Conservation (phyloP, 306 rosid genomes). For the Corylus americana region DNA sequence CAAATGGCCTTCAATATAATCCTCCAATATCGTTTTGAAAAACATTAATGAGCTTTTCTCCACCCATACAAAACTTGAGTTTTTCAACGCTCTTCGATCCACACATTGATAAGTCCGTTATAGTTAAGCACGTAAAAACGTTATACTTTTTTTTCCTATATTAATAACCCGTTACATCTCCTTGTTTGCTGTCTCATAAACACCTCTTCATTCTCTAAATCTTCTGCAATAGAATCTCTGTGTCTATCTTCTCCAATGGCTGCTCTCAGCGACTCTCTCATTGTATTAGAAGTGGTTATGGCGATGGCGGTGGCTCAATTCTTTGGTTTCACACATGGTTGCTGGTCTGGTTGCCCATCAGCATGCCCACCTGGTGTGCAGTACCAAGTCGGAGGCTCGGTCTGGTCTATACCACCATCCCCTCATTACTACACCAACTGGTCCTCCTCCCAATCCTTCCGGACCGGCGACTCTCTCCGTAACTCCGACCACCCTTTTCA, state of each 20-base stretch:
- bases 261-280: not conserved
- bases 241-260: not conserved
- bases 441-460: slow-evolving; percentile 42
- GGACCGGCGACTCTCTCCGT: slow-evolving; percentile 44
- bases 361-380: slow-evolving; percentile 9
- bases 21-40: too few species aligned
- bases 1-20: too few species aligned
- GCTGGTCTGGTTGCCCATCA: slow-evolving; percentile 14
- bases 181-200: not conserved
- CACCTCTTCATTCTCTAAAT: not conserved
- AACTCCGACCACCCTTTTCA: not conserved
- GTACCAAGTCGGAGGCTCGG: slow-evolving; percentile 39
- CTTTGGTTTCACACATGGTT: slow-evolving; percentile 1
- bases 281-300: not conserved
- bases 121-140: not conserved
- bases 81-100: not conserved
- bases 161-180: not conserved
- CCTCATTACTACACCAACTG: slow-evolving; percentile 26
- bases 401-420: slow-evolving; percentile 35
- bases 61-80: too few species aligned
- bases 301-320: slow-evolving; percentile 8
- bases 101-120: not conserved
- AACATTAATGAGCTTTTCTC: too few species aligned
- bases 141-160: not conserved
- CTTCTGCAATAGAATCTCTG: too few species aligned